phyloP scores from a whole-genome alignment of 1,284 basidiomycete genomes.

The Abortiporus biennis region DNA sequence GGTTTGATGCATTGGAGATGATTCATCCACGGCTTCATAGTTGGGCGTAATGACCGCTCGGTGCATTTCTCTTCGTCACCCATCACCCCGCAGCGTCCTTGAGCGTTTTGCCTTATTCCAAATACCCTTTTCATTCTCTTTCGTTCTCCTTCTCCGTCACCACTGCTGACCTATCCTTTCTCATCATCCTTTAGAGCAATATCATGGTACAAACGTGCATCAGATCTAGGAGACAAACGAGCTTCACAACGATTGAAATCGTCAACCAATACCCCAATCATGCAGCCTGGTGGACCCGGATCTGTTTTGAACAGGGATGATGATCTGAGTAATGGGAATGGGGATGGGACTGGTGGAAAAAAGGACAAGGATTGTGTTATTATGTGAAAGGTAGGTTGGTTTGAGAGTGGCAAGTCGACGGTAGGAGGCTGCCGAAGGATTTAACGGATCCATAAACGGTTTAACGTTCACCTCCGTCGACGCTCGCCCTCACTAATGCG shows the following conservation, averaged over 20 bases:
- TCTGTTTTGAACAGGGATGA: conserved; percentile 51
- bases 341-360: conserved; percentile 34
- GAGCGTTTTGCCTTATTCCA: neutral
- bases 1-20: no score
- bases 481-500: no score
- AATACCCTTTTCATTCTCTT: conserved; percentile 4
- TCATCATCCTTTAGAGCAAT: conserved; percentile 46
- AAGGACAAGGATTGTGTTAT: conserved; percentile 82
- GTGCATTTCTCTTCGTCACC: no score
- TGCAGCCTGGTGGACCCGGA: conserved; percentile 53
- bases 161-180: neutral
- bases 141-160: conserved; percentile 3
- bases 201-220: conserved; percentile 84
- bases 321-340: conserved; percentile 33
- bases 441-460: no score
- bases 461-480: no score
- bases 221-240: conserved; percentile 93
- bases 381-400: no score
- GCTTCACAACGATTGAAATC: conserved; percentile 82
- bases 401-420: no score
- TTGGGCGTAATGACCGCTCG: no score
- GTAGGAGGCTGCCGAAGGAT: no score
- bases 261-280: conserved; percentile 45
- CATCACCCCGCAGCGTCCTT: no score
- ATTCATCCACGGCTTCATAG: no score